phyloP scores from a whole-genome alignment of 148 eudicot species.

The Amaranthus palmeri region DNA sequence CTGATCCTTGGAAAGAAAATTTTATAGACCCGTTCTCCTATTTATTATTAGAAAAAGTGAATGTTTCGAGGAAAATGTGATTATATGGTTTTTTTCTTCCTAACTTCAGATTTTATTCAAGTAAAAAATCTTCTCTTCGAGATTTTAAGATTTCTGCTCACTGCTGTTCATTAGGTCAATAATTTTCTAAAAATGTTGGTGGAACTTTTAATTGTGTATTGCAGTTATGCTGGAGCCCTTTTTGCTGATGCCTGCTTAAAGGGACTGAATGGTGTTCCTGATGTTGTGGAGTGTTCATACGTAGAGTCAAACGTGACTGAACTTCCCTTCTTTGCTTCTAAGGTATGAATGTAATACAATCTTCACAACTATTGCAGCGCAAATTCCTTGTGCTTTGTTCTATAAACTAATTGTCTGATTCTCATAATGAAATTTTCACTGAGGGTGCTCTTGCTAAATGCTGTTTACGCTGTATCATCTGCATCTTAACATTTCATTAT shows the following conservation, averaged over 20 bases:
- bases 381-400: too few species aligned
- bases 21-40: too few species aligned
- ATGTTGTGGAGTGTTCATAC: conserved; percentile 87
- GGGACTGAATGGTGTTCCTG: conserved; percentile 97
- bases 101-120: neutral
- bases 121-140: neutral
- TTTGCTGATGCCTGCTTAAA: conserved; percentile 98
- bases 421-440: too few species aligned
- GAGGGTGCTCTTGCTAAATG: too few species aligned
- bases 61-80: neutral
- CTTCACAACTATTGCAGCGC: too few species aligned
- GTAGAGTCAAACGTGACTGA: conserved; percentile 78
- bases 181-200: conserved; percentile 10
- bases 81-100: neutral
- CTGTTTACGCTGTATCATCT: too few species aligned
- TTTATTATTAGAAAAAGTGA: too few species aligned
- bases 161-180: neutral
- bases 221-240: conserved; percentile 93
- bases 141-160: neutral
- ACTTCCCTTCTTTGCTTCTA: conserved; percentile 90
- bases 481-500: too few species aligned
- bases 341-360: conserved; percentile 36
- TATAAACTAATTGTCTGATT: too few species aligned
- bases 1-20: too few species aligned
- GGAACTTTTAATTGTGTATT: neutral